Base-by-base conservation (phyloP, 441 rosid genomes). In the Corymbia citriodora region DNA sequence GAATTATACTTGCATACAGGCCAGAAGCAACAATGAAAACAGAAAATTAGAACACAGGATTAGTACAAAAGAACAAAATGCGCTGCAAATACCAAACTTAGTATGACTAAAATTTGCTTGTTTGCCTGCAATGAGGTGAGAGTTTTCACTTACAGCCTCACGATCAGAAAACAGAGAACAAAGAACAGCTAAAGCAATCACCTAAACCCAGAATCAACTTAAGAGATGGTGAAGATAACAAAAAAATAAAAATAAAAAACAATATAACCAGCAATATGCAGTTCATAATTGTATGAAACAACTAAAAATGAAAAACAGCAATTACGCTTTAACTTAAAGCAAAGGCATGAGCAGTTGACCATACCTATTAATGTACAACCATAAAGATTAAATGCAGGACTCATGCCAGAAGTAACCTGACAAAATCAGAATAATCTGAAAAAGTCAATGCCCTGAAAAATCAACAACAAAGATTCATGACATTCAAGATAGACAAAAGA, bases 341-440 rank as follows among this genome's bases (percentile, higher is more conserved):
- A 74, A 57, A 89, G 89, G 89, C 89, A 18, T 48, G 52, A 29
- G 91, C 93, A 90, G 89, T 92, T 18, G 52, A 27, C 27, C 88
- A 90, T 95, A 97, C 99, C 98, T 5, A 97, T 96, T 88, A 97
- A 93, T 14, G 98, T 96, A 93, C 98, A 96, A 88, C 98, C 98
- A 91, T 96, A 95, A 48, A 92, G 96, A 93, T 96, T 97, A 93
- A 97, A 96, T 87, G 94, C 95, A 83, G 98, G 98, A 93, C 97
- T 96, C 98, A 97, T 97, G 90, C 98, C 98, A 61, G 99, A 97
- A 87, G 98, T 95, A 88, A 97, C 97, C 98, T 97, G 92, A 90
- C 10, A 50, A 48, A 63, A 88, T 63, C 48, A 89, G 25, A 55
- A 57, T 70, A 57, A 74, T 88, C 19, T 79, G 88, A 9, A 70